These are phyloP conservation scores for Fusarium pseudonygamai DNA, from an alignment of 2,329 filamentous ascomycete genomes.

Conservation along the genomic window DNA sequence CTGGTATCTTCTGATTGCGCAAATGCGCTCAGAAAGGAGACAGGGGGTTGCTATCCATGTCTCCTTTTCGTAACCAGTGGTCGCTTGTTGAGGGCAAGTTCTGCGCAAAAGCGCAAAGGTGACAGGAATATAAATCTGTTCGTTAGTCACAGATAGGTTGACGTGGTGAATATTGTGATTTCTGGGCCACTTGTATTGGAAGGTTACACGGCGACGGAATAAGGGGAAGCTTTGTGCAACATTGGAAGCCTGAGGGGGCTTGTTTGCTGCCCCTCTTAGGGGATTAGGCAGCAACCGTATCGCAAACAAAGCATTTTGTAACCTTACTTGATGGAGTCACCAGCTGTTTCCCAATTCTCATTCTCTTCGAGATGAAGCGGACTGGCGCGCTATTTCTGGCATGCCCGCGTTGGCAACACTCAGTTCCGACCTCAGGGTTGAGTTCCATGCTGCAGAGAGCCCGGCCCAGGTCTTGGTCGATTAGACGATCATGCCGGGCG, in stretches of 20 bases:
- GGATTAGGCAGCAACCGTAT: neutral
- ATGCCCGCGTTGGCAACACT: neutral
- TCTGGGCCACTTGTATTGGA: neutral
- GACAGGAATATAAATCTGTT: neutral
- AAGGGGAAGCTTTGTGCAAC: neutral
- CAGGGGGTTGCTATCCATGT: neutral
- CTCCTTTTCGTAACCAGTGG: neutral
- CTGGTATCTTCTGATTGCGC: neutral
- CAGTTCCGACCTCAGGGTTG: neutral
- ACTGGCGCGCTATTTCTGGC: neutral
- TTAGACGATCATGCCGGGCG: neutral
- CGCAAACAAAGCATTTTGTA: neutral
- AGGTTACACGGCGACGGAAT: neutral
- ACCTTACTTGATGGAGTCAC: neutral
- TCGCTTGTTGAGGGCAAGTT: neutral
- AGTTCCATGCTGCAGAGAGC: neutral
- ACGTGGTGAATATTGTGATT: neutral
- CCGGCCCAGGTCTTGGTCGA: neutral
- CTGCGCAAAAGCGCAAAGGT: neutral
- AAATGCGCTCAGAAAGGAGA: neutral
- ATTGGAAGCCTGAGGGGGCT: neutral
- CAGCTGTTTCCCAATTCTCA: neutral
- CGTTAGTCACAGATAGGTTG: rapidly evolving
- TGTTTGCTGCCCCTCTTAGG: neutral
- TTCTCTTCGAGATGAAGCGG: neutral